phyloP scores from a whole-genome alignment of 2,329 filamentous ascomycete species.

The Colletotrichum orchidophilum region DNA sequence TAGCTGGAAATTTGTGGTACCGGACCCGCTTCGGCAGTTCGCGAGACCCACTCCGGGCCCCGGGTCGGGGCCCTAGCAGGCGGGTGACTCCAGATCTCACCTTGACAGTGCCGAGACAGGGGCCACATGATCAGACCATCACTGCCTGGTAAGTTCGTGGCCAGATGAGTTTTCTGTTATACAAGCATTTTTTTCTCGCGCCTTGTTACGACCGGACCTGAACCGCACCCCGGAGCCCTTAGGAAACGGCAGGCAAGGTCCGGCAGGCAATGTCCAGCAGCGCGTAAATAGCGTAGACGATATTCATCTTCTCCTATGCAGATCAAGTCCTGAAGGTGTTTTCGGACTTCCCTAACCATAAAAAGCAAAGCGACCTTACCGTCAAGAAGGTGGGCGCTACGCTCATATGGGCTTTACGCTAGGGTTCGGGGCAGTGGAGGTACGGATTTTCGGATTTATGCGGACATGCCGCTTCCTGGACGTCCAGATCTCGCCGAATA shows the following conservation, averaged over 20 bases:
- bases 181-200: neutral
- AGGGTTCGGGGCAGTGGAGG: neutral
- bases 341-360: too few species aligned
- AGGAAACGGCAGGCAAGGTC: too few species aligned
- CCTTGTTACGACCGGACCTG: too few species aligned
- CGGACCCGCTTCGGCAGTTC: constrained; percentile 17
- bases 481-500: neutral
- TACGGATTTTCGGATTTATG: neutral
- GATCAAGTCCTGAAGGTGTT: neutral
- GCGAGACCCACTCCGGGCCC: neutral
- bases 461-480: neutral
- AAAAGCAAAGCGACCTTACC: too few species aligned
- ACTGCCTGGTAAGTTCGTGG: too few species aligned
- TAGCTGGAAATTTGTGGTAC: neutral
- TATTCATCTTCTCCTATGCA: too few species aligned
- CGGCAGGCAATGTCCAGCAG: neutral
- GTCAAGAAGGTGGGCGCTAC: neutral
- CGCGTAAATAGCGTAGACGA: too few species aligned
- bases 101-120: neutral
- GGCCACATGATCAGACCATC: neutral
- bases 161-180: neutral
- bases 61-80: neutral
- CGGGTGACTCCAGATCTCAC: neutral
- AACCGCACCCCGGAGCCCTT: too few species aligned
- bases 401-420: neutral